Evolutionary conservation across 106 monocot species (phyloP), one percentile per base, ranked within the genome.

Genomic region (Triglochin maritima): DNA sequence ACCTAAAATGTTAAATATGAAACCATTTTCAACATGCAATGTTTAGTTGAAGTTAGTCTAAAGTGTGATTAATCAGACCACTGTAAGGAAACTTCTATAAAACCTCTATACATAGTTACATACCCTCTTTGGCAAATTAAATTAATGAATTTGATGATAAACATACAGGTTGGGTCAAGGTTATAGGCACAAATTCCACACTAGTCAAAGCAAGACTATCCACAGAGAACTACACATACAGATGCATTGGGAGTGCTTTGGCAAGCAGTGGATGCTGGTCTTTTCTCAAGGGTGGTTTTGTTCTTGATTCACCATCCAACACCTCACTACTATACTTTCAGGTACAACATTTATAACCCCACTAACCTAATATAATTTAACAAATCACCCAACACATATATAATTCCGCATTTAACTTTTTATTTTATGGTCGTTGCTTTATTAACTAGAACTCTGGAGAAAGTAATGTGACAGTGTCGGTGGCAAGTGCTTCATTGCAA

Each of bases 271-370:
- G 77, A 6, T 95, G 95, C 75, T 95, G 95, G 95, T 83, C 90
- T 17, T 95, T 95, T 66, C 77, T 95, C 47, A 95, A 95, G 71
- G 87, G 94, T 6, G 94, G 94, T 12, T 95, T 95, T 54, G 83
- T 81, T 16, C 84, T 90, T 7, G 90, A 90, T 16, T 76, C 74
- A 3, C 62, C 83, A 11, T 81, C 87, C 42, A 66, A 81, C 50
- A 71, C 72, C 41, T 85, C 90, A 2, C 4, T 95, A 0, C 75
- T 95, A 9, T 95, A 77, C 60, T 85, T 95, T 67, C 81, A 90
- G 82, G 94, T 89, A 46, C 16, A 2, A 10, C 42, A 7, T 64
- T 64, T 14, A 5, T 44, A 9, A 7, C 42, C 11, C 9, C 17
- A 41, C 67, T 11, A 50, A 7, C 67, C 29, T 29, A 29, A 29